Percentiles rank a stretch among this genome's conserved stretches.
Conservation (phyloP, 169 alveolate genomes). For the Plasmodium cynomolgi region DNA sequence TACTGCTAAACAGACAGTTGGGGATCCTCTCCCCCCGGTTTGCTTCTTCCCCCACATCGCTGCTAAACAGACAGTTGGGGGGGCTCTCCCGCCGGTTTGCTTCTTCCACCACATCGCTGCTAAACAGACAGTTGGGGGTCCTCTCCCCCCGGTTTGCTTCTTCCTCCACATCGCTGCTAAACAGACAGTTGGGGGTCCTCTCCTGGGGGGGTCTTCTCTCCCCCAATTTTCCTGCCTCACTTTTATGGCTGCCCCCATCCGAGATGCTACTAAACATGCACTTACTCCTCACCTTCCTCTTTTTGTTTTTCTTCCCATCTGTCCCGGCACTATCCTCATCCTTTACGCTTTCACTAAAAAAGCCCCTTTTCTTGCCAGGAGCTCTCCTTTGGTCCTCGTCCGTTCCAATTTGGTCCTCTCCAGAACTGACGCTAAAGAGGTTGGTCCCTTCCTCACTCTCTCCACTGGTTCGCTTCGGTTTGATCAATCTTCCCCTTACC, state of each 20-base stretch:
- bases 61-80: background rate
- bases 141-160: background rate
- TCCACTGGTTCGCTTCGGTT: background rate
- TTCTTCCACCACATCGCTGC: background rate
- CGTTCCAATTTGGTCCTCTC: background rate
- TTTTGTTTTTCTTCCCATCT: background rate
- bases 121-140: background rate
- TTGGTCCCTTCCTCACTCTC: background rate
- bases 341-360: background rate
- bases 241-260: background rate
- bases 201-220: background rate
- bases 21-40: background rate
- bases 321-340: background rate
- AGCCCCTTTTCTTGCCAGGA: background rate
- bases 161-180: background rate
- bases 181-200: background rate
- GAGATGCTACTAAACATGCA: background rate
- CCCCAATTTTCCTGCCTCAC: background rate
- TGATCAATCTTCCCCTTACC: background rate
- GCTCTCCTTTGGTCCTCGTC: background rate
- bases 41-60: background rate
- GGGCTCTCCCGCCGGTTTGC: background rate
- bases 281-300: conserved; percentile 8
- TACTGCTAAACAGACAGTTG: background rate
- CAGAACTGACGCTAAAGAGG: conserved; percentile 9